These are phyloP conservation scores for Jamesozyma hellenica DNA, from an alignment of 805 yeast genomes.

Conservation along the genomic window DNA sequence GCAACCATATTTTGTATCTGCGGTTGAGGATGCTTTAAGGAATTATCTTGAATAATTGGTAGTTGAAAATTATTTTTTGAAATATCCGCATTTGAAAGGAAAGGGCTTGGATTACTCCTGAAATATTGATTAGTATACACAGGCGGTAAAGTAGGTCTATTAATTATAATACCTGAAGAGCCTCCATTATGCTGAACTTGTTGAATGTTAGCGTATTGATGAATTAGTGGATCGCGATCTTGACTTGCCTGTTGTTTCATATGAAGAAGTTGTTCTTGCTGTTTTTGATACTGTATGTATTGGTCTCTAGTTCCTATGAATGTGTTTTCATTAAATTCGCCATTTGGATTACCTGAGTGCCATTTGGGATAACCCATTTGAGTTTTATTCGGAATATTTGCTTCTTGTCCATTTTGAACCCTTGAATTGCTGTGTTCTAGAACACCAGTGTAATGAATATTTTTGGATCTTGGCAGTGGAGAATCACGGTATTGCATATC, in stretches of 20 bases:
- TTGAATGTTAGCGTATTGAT: background rate
- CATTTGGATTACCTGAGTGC: background rate
- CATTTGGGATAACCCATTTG: background rate
- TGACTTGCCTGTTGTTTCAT: conserved; percentile 53
- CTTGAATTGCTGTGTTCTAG: background rate
- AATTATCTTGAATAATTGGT: no score
- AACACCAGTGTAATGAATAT: background rate
- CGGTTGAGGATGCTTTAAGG: no score
- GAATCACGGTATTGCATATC: background rate
- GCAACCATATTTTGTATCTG: no score
- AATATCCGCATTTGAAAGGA: conserved; percentile 1
- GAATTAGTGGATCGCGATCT: background rate
- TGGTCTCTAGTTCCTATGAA: conserved; percentile 8
- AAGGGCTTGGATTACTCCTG: background rate
- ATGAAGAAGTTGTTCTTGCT: conserved; percentile 42
- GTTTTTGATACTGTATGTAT: conserved; percentile 27
- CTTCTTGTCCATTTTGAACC: background rate
- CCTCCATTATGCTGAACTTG: background rate
- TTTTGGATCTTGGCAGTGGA: background rate
- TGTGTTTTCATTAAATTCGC: conserved; percentile 30
- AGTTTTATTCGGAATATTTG: background rate
- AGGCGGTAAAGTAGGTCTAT: conserved; percentile 4
- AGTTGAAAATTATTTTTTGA: background rate
- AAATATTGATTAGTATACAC: conserved; percentile 3
- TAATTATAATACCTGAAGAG: background rate